phyloP scores from a whole-genome alignment of 768 basidiomycete genomes.

The Neoboletus subvelutipes region DNA sequence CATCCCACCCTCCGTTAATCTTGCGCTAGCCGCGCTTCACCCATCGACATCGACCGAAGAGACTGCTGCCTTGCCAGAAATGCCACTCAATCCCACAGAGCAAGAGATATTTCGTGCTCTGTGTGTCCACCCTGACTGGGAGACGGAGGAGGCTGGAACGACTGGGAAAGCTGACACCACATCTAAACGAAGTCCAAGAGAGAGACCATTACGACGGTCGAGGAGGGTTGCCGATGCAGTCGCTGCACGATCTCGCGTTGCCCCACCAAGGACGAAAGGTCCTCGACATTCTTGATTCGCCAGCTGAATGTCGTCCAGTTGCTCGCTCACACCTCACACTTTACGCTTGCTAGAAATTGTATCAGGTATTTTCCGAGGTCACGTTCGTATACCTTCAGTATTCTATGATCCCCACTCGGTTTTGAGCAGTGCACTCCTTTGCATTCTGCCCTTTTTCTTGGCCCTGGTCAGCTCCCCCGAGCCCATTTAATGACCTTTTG shows the following conservation, averaged over 20 bases:
- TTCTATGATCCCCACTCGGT: slow-evolving; percentile 27
- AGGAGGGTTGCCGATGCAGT: slow-evolving; percentile 65
- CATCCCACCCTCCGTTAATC: slow-evolving; percentile 30
- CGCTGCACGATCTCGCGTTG: slow-evolving; percentile 48
- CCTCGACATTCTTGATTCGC: slow-evolving; percentile 25
- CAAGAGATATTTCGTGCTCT: slow-evolving; percentile 68
- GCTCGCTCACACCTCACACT: slow-evolving; percentile 2
- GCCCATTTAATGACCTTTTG: slow-evolving; percentile 21
- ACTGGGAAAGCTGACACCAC: slow-evolving; percentile 5
- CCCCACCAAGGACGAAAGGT: slow-evolving; percentile 31
- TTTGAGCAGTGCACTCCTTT: slow-evolving; percentile 13
- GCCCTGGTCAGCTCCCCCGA: slow-evolving; percentile 3
- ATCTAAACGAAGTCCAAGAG: slow-evolving; percentile 6
- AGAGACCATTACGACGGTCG: slow-evolving; percentile 43
- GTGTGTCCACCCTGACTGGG: slow-evolving; percentile 59
- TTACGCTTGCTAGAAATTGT: slow-evolving; percentile 26
- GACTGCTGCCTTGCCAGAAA: slow-evolving; percentile 18
- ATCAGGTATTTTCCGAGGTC: slow-evolving; percentile 19
- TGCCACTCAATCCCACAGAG: slow-evolving; percentile 66
- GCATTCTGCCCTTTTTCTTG: slow-evolving; percentile 14
- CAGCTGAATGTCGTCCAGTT: slow-evolving; percentile 11
- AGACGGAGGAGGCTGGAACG: slow-evolving; percentile 34
- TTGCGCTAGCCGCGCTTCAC: slow-evolving; percentile 31
- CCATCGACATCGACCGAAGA: slow-evolving; percentile 16
- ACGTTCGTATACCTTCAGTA: slow-evolving; percentile 26